These are phyloP conservation scores for Clavaria fumosa DNA, from an alignment of 768 basidiomycete genomes.

Conservation along the genomic window DNA sequence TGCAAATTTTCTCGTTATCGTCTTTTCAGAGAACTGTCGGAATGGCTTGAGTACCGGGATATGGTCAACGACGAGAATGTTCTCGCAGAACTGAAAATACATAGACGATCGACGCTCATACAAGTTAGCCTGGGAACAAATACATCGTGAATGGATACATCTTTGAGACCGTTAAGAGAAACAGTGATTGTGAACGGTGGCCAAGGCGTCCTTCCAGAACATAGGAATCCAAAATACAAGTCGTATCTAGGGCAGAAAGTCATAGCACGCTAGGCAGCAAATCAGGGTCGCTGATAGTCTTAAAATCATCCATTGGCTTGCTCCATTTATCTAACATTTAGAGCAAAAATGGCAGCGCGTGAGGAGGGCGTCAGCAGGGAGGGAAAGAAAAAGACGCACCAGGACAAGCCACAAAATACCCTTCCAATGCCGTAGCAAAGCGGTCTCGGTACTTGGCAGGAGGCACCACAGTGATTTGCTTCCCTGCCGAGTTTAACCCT, in stretches of 20 bases:
- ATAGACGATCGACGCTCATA: no score
- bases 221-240: neutral
- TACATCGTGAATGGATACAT: no score
- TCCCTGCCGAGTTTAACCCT: constrained; percentile 47
- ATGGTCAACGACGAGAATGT: no score
- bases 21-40: no score
- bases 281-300: constrained; percentile 23
- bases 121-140: no score
- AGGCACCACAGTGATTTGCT: constrained; percentile 69
- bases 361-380: neutral
- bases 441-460: constrained; percentile 69
- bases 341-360: constrained; percentile 1
- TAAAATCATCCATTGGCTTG: constrained; percentile 25
- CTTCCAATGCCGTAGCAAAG: constrained; percentile 54
- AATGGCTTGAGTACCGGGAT: no score
- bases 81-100: no score
- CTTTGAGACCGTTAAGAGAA: no score
- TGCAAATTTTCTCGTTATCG: no score
- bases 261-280: constrained; percentile 31
- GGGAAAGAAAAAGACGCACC: constrained; percentile 24
- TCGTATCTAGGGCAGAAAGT: no score
- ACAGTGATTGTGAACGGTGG: no score
- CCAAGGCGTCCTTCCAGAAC: no score
- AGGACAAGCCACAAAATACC: constrained; percentile 66
- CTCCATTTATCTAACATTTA: constrained; percentile 31